Percentiles rank a stretch among this genome's conserved stretches.
Evolutionary conservation across 306 rosid genomes (phyloP).

Genomic region (Sindora glabra): DNA sequence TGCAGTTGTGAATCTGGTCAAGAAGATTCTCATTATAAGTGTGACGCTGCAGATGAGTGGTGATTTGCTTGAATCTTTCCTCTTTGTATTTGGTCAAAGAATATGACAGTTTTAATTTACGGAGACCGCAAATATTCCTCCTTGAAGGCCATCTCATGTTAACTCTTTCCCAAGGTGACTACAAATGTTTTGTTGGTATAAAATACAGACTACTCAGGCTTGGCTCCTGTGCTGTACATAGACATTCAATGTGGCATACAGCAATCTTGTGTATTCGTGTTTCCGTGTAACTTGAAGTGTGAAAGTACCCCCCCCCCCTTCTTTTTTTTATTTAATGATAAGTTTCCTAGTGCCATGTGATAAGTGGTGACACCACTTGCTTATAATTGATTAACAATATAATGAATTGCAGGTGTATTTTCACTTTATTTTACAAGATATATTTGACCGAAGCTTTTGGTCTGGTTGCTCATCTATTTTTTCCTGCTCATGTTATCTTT

Average conservation of each 20-base stretch:
- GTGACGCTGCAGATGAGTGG: slow-evolving; percentile 33
- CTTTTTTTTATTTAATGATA: slow-evolving; percentile 27
- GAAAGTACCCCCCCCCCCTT: slow-evolving; percentile 26
- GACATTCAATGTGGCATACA: slow-evolving; percentile 43
- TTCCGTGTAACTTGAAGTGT: slow-evolving; percentile 53
- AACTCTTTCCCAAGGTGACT: slow-evolving; percentile 55
- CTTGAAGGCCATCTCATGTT: slow-evolving; percentile 29
- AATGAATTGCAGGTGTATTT: slow-evolving; percentile 38
- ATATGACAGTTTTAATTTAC: slow-evolving; percentile 19
- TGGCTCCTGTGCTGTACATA: slow-evolving; percentile 71
- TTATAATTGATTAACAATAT: slow-evolving; percentile 32
- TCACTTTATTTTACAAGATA: slow-evolving; percentile 9
- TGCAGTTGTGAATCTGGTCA: too few species aligned
- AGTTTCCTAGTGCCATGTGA: slow-evolving; percentile 29
- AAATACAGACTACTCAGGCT: slow-evolving; percentile 46
- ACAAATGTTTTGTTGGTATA: slow-evolving; percentile 43
- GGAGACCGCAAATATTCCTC: slow-evolving; percentile 31
- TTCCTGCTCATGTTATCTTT: slow-evolving; percentile 1
- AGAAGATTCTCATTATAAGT: slow-evolving; percentile 16
- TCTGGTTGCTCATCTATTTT: slow-evolving; percentile 6
- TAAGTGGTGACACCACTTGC: slow-evolving; percentile 24
- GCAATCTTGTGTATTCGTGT: slow-evolving; percentile 56
- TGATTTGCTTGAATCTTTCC: slow-evolving; percentile 28
- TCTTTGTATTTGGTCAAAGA: slow-evolving; percentile 20
- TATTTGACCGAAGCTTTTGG: slow-evolving; percentile 24